Evolutionary conservation across 225 moss, liverwort and hornwort genomes (phyloP), one percentile per base, ranked within the genome.

Genomic region (Sphagnum contortum): DNA sequence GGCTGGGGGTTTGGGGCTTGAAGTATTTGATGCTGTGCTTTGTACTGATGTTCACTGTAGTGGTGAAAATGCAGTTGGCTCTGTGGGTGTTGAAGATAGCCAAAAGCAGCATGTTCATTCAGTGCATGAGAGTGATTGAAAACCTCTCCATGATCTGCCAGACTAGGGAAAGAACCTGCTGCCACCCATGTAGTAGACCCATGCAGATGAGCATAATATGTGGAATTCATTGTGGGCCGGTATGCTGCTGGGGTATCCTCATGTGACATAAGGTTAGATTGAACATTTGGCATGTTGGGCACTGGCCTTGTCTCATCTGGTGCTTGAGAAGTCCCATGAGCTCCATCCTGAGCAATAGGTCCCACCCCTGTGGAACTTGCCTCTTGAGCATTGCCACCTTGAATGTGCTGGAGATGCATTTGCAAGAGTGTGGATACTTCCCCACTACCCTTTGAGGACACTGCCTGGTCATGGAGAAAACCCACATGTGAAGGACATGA

Each of bases 191-290:
- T 29, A 29, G 81, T 71, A 0, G 85, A 75, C 4, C 73, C 29
- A 29, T 29, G 80, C 12, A 83, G 71, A 48, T 90, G 95, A 5
- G 88, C 78, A 61, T 93, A 98, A 12, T 85, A 98, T 50, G 85
- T 76, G 12, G 82, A 89, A 69, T 85, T 89, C 75, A 92, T 76
- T 10, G 85, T 66, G 52, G 88, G 76, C 50, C 76, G 90, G 54
- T 83, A 98, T 13, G 77, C 73, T 0, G 80, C 75, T 3, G 83
- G 68, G 49, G 84, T 68, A 8, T 89, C 87, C 2, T 98, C 98
- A 50, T 82, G 93, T 4, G 83, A 79, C 64, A 92, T 66, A 72
- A 93, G 76, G 45, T 83, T 85, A 1, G 79, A 82, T n/a, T 88
- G 79, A 57, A 92, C 73, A 10, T 84, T 69, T 5, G 83, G 77